Evolutionary conservation across 2,329 filamentous ascomycete genomes (phyloP).

Genomic region (Chaetomium olivaceum): DNA sequence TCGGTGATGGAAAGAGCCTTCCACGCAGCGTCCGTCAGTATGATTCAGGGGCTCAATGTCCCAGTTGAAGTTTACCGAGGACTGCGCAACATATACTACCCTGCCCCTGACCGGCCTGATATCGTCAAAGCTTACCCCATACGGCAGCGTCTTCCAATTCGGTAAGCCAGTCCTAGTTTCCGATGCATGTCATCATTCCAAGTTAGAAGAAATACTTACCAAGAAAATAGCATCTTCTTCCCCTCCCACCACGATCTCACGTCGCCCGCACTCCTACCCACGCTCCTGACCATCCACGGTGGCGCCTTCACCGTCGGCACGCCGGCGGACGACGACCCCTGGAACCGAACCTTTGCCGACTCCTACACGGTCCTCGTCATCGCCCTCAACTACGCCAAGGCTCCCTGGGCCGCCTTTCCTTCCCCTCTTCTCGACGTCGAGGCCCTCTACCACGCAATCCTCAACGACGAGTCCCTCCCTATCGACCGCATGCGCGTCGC

Average conservation of each 20-base stretch:
- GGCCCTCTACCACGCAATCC: slow-evolving; percentile 44
- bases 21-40: not conserved
- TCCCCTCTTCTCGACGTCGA: slow-evolving; percentile 47
- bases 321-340: slow-evolving; percentile 47
- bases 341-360: slow-evolving; percentile 47
- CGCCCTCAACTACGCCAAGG: slow-evolving; percentile 52
- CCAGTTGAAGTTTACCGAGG: not conserved
- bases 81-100: slow-evolving; percentile 28
- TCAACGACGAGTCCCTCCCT: slow-evolving; percentile 47
- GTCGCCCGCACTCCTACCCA: slow-evolving; percentile 34
- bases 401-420: slow-evolving; percentile 48
- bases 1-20: slow-evolving; percentile 1
- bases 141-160: slow-evolving; percentile 38
- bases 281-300: slow-evolving; percentile 53
- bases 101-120: slow-evolving; percentile 34
- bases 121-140: slow-evolving; percentile 41
- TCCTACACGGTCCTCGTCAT: slow-evolving; percentile 46
- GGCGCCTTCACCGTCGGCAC: slow-evolving; percentile 51
- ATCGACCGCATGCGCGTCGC: slow-evolving; percentile 46
- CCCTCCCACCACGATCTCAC: slow-evolving; percentile 9
- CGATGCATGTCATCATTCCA: not conserved
- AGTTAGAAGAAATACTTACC: not conserved
- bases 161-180: slow-evolving; percentile 31
- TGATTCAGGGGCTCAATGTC: slow-evolving; percentile 5
- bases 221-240: slow-evolving; percentile 39